Conservation (phyloP, 1,284 basidiomycete genomes). For the Salmacisia buchloeana region DNA sequence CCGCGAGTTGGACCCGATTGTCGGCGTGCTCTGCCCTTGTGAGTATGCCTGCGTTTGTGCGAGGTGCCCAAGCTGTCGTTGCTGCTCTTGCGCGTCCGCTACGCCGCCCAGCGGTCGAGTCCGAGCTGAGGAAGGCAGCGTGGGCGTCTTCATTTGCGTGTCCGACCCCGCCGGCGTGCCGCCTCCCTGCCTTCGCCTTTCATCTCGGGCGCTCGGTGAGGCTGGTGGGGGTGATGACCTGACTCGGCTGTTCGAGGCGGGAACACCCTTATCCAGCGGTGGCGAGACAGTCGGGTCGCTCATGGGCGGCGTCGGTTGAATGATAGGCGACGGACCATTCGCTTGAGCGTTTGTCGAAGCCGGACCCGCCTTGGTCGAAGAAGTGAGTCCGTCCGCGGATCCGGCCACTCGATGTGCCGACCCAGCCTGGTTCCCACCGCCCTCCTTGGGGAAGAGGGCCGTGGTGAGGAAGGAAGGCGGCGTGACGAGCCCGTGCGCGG, state of each 20-base stretch:
- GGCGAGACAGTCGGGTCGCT: not conserved
- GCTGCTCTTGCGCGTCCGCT: not conserved
- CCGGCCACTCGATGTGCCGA: not conserved
- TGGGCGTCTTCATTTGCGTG: not conserved
- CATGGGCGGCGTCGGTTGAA: not conserved
- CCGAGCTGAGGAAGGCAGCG: not conserved
- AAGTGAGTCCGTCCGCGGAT: not conserved
- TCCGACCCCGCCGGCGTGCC: too few relatives aligned
- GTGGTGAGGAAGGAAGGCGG: not conserved
- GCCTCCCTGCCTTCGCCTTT: not conserved
- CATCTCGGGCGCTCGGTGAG: not conserved
- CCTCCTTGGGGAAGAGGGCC: not conserved
- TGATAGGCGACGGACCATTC: not conserved
- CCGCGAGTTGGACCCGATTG: not conserved
- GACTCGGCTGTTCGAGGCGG: not conserved
- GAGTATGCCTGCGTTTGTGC: not conserved
- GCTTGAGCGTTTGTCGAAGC: not conserved
- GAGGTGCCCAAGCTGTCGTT: not conserved
- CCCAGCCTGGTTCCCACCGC: not conserved
- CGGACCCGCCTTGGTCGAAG: not conserved
- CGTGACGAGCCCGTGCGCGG: conserved; percentile 1
- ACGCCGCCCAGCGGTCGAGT: not conserved
- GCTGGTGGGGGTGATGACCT: not conserved
- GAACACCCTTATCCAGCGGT: not conserved
- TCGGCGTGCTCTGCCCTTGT: not conserved